Conservation (phyloP, 2,329 filamentous ascomycete genomes). For the Claviceps africana region DNA sequence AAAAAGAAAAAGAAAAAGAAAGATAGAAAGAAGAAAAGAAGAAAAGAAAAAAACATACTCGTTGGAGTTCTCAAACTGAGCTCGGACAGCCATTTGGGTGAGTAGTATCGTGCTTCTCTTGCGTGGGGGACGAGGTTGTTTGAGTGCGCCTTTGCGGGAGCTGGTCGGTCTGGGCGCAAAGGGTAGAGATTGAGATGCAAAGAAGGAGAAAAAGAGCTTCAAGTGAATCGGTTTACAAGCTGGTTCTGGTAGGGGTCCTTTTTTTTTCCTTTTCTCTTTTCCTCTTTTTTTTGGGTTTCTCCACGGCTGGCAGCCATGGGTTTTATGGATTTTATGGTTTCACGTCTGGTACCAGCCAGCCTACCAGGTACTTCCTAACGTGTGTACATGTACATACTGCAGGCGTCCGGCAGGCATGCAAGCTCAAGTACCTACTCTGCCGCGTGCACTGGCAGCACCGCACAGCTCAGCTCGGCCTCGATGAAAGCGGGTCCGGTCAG, state of each 20-base stretch:
- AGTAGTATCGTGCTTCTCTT: background rate
- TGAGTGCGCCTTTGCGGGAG: background rate
- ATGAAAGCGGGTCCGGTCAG: background rate
- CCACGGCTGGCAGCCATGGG: background rate
- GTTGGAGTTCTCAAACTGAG: slow-evolving; percentile 81
- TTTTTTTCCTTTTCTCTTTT: background rate
- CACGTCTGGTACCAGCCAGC: too few relatives aligned
- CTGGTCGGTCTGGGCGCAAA: background rate
- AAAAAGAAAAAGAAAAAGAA: too few relatives aligned
- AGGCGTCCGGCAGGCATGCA: too few relatives aligned
- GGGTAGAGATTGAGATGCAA: background rate
- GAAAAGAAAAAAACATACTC: too few relatives aligned
- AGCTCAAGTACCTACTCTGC: too few relatives aligned
- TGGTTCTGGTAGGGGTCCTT: slow-evolving; percentile 1
- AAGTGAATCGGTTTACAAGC: background rate
- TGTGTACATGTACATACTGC: too few relatives aligned
- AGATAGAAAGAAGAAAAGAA: too few relatives aligned
- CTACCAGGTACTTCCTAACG: background rate
- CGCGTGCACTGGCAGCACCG: too few relatives aligned
- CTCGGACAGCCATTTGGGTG: slow-evolving; percentile 51
- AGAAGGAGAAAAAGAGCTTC: background rate
- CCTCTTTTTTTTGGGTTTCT: too few relatives aligned
- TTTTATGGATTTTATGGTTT: too few relatives aligned
- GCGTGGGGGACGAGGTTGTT: background rate
- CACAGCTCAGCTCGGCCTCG: background rate